Evolutionary conservation across 148 eudicot genomes (phyloP), one percentile per base, ranked within the genome.

Genomic region (Spergularia bocconei): DNA sequence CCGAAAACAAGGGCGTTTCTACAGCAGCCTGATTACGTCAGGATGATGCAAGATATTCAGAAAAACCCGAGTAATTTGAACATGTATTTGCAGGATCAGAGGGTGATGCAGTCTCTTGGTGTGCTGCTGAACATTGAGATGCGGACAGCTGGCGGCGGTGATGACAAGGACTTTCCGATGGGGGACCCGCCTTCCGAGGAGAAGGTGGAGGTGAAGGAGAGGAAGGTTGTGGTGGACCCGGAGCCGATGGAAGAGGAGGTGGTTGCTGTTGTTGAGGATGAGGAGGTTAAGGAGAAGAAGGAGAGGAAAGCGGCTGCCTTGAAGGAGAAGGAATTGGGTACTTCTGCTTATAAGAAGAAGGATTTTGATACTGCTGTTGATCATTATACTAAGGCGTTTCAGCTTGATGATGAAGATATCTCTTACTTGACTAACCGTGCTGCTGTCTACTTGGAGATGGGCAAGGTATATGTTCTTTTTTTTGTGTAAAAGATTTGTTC

Each of bases 381-480:
- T 71, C 82, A 61, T 79, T 96, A 96, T 53, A 84, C 85, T 0
- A 86, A 85, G 77, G 99, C 98, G 0, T 47, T 84, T 57, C 97
- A 96, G 50, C 78, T 96, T 77, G 91, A 96, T 67, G 98, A 92
- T 79, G 86, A 83, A 38, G 99, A 92, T 82, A 89, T 96, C 16
- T 96, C 98, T 11, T 96, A 91, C 80, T 77, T 96, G 69, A 96
- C 99, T 12, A 96, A 96, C 56, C 72, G 97, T n/a, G 99, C 99
- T 57, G 98, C 99, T 33, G 99, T 96, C 17, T 96, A 86, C 71
- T 66, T 96, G 79, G 98, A 96, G 85, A 96, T 89, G 97, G 95
- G 91, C 25, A 87, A 92, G 97, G 99, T 95, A 89, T 5, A 9
- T 2, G 11, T 63, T 33, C 2, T 11, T 12, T 48, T 47, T 7